Evolutionary conservation across 1,284 basidiomycete species (phyloP).

Genomic region (Neolentinus lepideus): DNA sequence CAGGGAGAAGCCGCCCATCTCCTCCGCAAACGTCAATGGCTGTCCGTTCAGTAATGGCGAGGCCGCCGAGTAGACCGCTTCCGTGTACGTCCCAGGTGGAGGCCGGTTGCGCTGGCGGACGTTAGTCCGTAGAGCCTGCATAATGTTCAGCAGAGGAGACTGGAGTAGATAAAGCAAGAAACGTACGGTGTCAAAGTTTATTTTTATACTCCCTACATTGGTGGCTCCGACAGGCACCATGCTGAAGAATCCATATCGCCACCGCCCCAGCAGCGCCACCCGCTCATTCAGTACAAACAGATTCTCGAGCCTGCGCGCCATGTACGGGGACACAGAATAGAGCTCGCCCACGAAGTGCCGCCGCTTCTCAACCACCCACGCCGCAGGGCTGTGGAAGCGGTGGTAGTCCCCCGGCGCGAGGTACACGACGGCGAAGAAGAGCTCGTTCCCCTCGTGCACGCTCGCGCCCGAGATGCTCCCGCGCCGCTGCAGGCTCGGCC

Average conservation of each 20-base stretch:
- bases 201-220: constrained; percentile 94
- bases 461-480: constrained; percentile 35
- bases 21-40: constrained; percentile 81
- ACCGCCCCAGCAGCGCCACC: constrained; percentile 92
- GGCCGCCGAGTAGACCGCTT: constrained; percentile 85
- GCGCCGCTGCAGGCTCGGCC: constrained; percentile 31
- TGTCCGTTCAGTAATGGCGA: constrained; percentile 83
- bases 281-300: constrained; percentile 97
- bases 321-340: constrained; percentile 95
- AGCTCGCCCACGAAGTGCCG: constrained; percentile 95
- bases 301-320: constrained; percentile 88
- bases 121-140: constrained; percentile 78
- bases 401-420: constrained; percentile 99
- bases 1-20: constrained; percentile 96
- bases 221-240: constrained; percentile 99
- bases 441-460: constrained; percentile 66
- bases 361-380: constrained; percentile 96
- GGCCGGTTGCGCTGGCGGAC: constrained; percentile 49
- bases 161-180: constrained; percentile 1
- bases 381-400: constrained; percentile 92
- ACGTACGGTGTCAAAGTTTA: constrained; percentile 88
- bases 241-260: constrained; percentile 93
- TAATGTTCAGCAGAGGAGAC: neutral
- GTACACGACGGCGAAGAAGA: constrained; percentile 95
- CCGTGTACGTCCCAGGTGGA: constrained; percentile 85